Evolutionary conservation across 441 rosid genomes (phyloP).

Genomic region (Corymbia citriodora): DNA sequence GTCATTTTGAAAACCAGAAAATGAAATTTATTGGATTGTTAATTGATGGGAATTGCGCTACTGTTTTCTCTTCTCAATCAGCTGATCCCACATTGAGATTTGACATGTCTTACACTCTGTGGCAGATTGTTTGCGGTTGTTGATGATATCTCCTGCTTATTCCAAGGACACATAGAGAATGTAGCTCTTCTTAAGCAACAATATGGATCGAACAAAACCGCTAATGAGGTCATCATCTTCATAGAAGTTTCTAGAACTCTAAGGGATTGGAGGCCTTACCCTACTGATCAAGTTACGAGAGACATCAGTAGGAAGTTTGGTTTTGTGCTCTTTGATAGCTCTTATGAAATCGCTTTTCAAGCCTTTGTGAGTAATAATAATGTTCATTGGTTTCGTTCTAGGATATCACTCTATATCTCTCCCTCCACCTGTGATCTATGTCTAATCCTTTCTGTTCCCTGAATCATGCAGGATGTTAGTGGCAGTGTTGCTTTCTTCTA

Average conservation of each 20-base stretch:
- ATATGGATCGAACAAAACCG: constrained; percentile 69
- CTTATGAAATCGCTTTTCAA: constrained; percentile 47
- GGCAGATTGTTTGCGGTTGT: constrained; percentile 71
- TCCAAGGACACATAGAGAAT: constrained; percentile 88
- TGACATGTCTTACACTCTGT: not conserved
- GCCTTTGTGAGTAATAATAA: constrained; percentile 47
- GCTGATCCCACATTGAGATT: not conserved
- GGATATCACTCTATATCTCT: not conserved
- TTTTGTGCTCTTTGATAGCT: constrained; percentile 57
- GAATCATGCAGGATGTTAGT: not conserved
- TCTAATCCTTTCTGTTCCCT: not conserved
- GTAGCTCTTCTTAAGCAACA: constrained; percentile 69
- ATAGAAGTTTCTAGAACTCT: constrained; percentile 84
- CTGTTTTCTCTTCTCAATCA: not conserved
- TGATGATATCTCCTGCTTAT: constrained; percentile 66
- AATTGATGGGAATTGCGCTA: fast-evolving
- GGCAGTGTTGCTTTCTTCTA: no score
- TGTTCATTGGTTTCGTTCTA: not conserved
- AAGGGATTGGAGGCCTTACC: constrained; percentile 87
- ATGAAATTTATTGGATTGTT: not conserved
- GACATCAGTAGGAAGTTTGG: constrained; percentile 77
- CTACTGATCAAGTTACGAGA: constrained; percentile 86
- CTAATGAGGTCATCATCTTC: constrained; percentile 71
- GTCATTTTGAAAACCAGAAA: no score
- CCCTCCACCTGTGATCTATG: not conserved